These are phyloP conservation scores for Lachnellula suecica DNA, from an alignment of 2,329 filamentous ascomycete species.

Conservation along the genomic window DNA sequence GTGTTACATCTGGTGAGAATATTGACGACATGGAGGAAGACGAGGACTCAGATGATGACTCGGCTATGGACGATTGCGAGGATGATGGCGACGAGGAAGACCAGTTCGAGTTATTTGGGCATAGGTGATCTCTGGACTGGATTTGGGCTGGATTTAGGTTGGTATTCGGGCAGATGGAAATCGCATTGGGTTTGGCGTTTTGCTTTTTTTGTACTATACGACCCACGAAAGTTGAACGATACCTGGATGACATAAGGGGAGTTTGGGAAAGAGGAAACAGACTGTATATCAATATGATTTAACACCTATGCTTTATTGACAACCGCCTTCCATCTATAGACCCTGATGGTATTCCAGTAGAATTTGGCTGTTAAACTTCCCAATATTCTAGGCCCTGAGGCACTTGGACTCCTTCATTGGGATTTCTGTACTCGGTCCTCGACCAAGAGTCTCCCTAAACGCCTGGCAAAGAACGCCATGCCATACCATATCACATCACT, in stretches of 20 bases:
- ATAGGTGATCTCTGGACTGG: conserved; percentile 46
- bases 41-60: conserved; percentile 40
- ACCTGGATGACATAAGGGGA: background rate
- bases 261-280: background rate
- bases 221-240: background rate
- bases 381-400: too few species aligned
- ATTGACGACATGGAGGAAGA: conserved; percentile 29
- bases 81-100: conserved; percentile 45
- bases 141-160: conserved; percentile 5
- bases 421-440: too few species aligned
- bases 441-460: background rate
- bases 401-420: too few species aligned
- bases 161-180: too few species aligned
- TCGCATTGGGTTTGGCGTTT: conserved; percentile 12
- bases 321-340: too few species aligned
- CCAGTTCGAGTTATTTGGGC: conserved; percentile 50
- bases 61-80: conserved; percentile 33
- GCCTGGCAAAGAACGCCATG: background rate
- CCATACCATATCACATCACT: background rate
- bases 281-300: background rate
- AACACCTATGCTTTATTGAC: too few species aligned
- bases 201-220: background rate
- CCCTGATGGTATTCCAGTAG: too few species aligned
- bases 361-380: too few species aligned
- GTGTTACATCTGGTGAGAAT: conserved; percentile 25